Conservation (phyloP, 257 asterid genomes). For the Petunia secreta region DNA sequence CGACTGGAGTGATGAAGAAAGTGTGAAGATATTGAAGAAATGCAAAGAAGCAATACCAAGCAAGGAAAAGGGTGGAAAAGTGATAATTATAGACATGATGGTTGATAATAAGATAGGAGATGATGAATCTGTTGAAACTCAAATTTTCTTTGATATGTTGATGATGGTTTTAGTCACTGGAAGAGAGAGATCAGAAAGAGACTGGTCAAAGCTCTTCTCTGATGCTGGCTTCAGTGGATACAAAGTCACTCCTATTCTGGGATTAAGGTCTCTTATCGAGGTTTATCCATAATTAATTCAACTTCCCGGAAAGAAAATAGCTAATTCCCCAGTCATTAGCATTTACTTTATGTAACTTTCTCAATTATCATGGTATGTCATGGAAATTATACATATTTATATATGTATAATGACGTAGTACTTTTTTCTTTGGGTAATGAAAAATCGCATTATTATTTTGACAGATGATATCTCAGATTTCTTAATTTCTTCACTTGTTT, state of each 20-base stretch:
- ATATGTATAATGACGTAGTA: no score
- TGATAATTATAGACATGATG: constrained; percentile 35
- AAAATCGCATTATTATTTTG: neutral
- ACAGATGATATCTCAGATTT: neutral
- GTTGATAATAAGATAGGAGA: neutral
- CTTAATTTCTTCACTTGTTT: neutral
- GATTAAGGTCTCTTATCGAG: constrained; percentile 33
- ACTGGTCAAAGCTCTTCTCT: constrained; percentile 24
- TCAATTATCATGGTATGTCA: neutral
- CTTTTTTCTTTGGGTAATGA: neutral
- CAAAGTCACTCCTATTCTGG: constrained; percentile 28
- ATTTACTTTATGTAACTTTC: no score
- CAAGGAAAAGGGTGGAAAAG: constrained; percentile 35
- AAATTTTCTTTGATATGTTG: constrained; percentile 35
- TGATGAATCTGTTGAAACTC: constrained; percentile 27
- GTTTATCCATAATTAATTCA: constrained; percentile 32
- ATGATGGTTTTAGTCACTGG: constrained; percentile 31
- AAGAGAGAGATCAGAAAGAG: constrained; percentile 31
- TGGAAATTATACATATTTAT: neutral
- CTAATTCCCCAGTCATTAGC: no score
- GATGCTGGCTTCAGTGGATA: constrained; percentile 37
- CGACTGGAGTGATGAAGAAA: constrained; percentile 39
- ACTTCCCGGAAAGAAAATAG: no score
- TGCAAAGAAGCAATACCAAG: constrained; percentile 35
- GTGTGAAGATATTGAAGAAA: constrained; percentile 28